phyloP scores from a whole-genome alignment of 257 asterid genomes.

The Petunia secreta region DNA sequence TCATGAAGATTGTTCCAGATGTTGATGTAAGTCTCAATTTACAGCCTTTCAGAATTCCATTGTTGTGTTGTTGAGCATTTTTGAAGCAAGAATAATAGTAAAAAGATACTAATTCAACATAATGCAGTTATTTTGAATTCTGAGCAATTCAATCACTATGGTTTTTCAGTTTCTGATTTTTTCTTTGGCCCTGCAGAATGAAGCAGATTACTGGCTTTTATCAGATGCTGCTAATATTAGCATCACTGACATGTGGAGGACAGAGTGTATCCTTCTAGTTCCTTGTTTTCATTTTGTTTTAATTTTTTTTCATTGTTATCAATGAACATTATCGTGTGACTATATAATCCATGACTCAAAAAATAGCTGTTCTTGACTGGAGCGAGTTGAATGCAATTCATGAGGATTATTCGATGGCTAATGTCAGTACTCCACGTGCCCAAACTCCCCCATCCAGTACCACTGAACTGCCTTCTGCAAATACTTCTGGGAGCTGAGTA shows the following conservation, averaged over 20 bases:
- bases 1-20: conserved; percentile 81
- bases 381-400: conserved; percentile 49
- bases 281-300: neutral
- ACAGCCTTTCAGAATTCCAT: neutral
- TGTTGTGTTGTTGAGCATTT: neutral
- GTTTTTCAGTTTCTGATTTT: neutral
- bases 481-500: conserved; percentile 40
- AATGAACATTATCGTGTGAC: neutral
- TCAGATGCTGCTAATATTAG: conserved; percentile 64
- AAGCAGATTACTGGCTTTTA: conserved; percentile 68
- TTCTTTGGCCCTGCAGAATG: conserved; percentile 54
- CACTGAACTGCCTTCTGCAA: conserved; percentile 40
- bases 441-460: conserved; percentile 57
- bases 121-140: neutral
- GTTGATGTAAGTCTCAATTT: conserved; percentile 71
- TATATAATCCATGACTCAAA: conserved; percentile 32
- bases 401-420: conserved; percentile 42
- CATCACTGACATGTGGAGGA: conserved; percentile 74
- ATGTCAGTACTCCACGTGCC: conserved; percentile 45
- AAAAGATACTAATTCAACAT: neutral
- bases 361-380: conserved; percentile 47
- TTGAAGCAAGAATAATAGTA: neutral
- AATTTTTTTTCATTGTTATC: neutral
- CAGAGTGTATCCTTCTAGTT: conserved; percentile 61
- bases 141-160: neutral